These are phyloP conservation scores for Logfia minima DNA, from an alignment of 129 eudicot species.

Conservation along the genomic window DNA sequence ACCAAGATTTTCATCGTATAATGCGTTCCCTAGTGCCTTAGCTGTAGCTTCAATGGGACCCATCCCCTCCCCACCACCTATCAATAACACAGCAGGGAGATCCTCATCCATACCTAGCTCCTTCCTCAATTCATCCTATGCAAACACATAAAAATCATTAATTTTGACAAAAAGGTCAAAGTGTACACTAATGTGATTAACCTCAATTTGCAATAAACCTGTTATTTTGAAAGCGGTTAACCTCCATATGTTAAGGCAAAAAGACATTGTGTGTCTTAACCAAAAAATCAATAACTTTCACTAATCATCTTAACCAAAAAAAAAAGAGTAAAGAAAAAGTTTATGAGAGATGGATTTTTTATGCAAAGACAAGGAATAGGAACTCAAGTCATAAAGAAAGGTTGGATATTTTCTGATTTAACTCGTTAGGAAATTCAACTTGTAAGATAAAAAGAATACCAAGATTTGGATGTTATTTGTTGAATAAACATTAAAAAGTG, in stretches of 20 bases:
- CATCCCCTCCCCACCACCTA: constrained; percentile 99
- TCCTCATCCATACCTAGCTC: constrained; percentile 93
- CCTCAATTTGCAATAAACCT: background rate
- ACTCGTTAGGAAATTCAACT: background rate
- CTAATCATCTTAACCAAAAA: background rate
- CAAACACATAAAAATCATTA: constrained; percentile 21
- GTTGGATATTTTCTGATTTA: background rate
- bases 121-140: constrained; percentile 76
- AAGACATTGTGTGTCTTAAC: background rate
- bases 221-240: background rate
- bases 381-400: background rate
- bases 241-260: background rate
- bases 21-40: constrained; percentile 68
- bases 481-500: too few species aligned
- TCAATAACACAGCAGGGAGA: constrained; percentile 86
- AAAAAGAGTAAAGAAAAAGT: background rate
- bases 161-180: constrained; percentile 14
- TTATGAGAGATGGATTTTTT: background rate
- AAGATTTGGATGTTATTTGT: background rate
- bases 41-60: constrained; percentile 99
- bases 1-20: constrained; percentile 75
- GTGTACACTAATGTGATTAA: background rate
- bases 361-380: background rate
- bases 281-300: background rate
- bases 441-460: background rate